phyloP scores from a whole-genome alignment of 192 early-diverging fungal species.

The Geranomyces variabilis region DNA sequence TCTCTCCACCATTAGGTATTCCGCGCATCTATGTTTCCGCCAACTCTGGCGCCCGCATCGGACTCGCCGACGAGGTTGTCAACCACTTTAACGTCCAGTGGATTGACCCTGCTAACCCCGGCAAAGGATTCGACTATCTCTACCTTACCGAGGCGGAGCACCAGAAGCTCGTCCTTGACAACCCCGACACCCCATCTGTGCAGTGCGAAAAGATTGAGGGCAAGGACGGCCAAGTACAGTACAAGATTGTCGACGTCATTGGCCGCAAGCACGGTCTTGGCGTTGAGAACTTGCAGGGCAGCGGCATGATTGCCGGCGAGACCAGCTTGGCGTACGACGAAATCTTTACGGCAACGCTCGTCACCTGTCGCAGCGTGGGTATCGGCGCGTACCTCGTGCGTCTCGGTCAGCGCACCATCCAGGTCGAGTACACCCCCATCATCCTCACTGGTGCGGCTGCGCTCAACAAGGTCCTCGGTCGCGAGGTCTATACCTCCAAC shows the following conservation, averaged over 20 bases:
- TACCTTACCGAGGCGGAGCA: slow-evolving; percentile 82
- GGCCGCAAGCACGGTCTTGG: slow-evolving; percentile 87
- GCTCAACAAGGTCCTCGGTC: slow-evolving; percentile 96
- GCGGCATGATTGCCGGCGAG: slow-evolving; percentile 96
- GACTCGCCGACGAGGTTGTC: slow-evolving; percentile 91
- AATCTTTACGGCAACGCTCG: slow-evolving; percentile 95
- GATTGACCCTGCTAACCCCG: slow-evolving; percentile 78
- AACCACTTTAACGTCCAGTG: slow-evolving; percentile 85
- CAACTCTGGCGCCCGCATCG: slow-evolving; percentile 98
- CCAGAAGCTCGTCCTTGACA: slow-evolving; percentile 58
- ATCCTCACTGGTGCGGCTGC: slow-evolving; percentile 97
- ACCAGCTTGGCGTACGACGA: slow-evolving; percentile 96
- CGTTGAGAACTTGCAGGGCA: slow-evolving; percentile 96
- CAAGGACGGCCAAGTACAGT: slow-evolving; percentile 69
- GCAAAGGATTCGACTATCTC: slow-evolving; percentile 90
- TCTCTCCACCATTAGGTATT: slow-evolving; percentile 58
- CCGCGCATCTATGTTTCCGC: slow-evolving; percentile 96
- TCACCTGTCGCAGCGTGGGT: slow-evolving; percentile 97
- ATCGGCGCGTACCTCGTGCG: slow-evolving; percentile 99
- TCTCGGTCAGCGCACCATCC: slow-evolving; percentile 94
- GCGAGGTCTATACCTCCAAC: slow-evolving; percentile 98
- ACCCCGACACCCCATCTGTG: slow-evolving; percentile 62
- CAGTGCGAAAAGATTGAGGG: slow-evolving; percentile 67
- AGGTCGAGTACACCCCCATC: slow-evolving; percentile 98
- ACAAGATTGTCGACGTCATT: slow-evolving; percentile 86